Conservation (phyloP, 352 stramenopile species). For the Phytopythium helicoides region DNA sequence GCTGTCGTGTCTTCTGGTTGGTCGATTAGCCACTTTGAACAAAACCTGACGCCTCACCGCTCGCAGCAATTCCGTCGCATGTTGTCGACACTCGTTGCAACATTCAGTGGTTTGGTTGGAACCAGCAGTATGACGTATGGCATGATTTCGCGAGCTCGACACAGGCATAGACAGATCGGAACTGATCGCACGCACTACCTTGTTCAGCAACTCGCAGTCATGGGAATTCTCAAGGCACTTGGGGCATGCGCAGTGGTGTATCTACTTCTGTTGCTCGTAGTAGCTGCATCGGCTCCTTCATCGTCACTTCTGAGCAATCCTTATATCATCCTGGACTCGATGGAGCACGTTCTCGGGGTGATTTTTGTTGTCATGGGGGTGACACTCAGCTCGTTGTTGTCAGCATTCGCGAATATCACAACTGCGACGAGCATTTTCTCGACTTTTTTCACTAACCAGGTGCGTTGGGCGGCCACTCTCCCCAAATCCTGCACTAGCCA, state of each 20-base stretch:
- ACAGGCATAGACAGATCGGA: not conserved
- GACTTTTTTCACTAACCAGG: conserved; percentile 3
- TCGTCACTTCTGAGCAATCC: conserved; percentile 22
- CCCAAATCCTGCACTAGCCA: conserved; percentile 5
- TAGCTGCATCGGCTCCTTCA: conserved; percentile 30
- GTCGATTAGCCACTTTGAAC: conserved; percentile 16
- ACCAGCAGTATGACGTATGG: conserved; percentile 29
- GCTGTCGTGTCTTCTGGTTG: conserved; percentile 1
- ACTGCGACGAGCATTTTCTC: conserved; percentile 21
- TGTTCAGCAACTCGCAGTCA: conserved; percentile 29
- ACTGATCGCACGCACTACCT: too few relatives aligned
- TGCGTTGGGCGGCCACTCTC: not conserved
- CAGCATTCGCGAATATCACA: conserved; percentile 47
- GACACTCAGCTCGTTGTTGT: conserved; percentile 37
- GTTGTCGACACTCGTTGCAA: conserved; percentile 42
- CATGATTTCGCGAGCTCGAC: too few relatives aligned
- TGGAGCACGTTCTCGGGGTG: conserved; percentile 44
- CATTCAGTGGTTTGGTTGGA: conserved; percentile 40
- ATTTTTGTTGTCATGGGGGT: conserved; percentile 43
- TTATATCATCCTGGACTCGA: conserved; percentile 37
- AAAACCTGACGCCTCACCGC: conserved; percentile 20
- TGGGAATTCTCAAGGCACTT: conserved; percentile 44
- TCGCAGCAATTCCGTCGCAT: conserved; percentile 21
- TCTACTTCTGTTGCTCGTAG: conserved; percentile 22
- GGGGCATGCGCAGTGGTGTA: conserved; percentile 33